Evolutionary conservation across 495 filamentous ascomycete species (phyloP).

Genomic region (Amniculicola lignicola): DNA sequence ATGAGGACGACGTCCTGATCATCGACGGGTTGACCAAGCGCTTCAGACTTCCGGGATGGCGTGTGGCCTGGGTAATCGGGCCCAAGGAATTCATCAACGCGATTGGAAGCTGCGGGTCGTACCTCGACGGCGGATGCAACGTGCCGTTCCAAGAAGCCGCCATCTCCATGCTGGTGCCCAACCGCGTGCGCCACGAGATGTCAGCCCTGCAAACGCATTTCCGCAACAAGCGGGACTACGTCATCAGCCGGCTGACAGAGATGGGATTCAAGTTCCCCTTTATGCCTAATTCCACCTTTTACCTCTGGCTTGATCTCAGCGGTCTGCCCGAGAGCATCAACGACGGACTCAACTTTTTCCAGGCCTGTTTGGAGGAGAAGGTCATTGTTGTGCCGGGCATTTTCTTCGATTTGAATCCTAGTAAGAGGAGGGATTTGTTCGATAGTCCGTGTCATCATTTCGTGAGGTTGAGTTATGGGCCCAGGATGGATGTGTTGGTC

Average conservation of each 20-base stretch:
- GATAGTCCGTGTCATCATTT: slow-evolving; percentile 94
- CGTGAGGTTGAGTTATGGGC: slow-evolving; percentile 87
- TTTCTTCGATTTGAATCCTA: slow-evolving; percentile 87
- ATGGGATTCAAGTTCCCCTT: slow-evolving; percentile 76
- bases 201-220: slow-evolving; percentile 83
- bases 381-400: slow-evolving; percentile 95
- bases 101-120: slow-evolving; percentile 86
- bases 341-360: slow-evolving; percentile 95
- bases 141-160: slow-evolving; percentile 95
- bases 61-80: slow-evolving; percentile 92
- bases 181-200: slow-evolving; percentile 81
- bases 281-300: slow-evolving; percentile 87
- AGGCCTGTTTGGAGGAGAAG: slow-evolving; percentile 85
- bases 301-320: slow-evolving; percentile 74
- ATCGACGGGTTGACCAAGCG: slow-evolving; percentile 96
- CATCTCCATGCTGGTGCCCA: slow-evolving; percentile 83
- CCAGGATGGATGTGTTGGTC: slow-evolving; percentile 80
- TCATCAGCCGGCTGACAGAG: slow-evolving; percentile 66
- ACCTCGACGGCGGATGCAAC: slow-evolving; percentile 94
- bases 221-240: slow-evolving; percentile 84
- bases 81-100: slow-evolving; percentile 96
- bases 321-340: slow-evolving; percentile 70
- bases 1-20: slow-evolving; percentile 79
- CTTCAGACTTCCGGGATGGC: slow-evolving; percentile 94
- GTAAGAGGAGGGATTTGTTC: slow-evolving; percentile 84